Evolutionary conservation across 1,284 basidiomycete species (phyloP).

Genomic region (Apiotrichum mycotoxinovorans): DNA sequence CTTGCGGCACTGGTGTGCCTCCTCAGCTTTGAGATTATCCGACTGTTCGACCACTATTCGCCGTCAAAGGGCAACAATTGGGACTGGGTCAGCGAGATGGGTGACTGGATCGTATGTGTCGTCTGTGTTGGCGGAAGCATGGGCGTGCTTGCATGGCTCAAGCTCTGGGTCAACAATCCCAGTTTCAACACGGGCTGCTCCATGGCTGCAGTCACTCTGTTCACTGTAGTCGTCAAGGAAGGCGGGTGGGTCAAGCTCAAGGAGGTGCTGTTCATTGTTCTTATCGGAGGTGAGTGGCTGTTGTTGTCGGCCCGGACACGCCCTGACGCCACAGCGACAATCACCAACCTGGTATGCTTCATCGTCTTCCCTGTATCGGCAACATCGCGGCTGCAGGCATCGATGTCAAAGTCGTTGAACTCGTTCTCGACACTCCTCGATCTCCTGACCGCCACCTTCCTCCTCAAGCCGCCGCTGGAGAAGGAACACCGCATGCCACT

Average conservation of each 20-base stretch:
- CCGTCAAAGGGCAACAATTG: conserved; percentile 38
- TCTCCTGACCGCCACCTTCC: conserved; percentile 75
- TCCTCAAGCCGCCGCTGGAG: conserved; percentile 59
- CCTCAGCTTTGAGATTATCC: conserved; percentile 73
- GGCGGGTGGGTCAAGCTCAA: conserved; percentile 71
- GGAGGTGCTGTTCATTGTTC: conserved; percentile 71
- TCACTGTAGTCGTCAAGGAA: conserved; percentile 85
- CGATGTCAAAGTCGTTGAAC: conserved; percentile 78
- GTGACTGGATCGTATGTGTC: conserved; percentile 58
- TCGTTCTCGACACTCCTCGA: conserved; percentile 80
- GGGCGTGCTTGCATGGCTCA: conserved; percentile 66
- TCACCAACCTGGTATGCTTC: conserved; percentile 81
- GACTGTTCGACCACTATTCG: conserved; percentile 62
- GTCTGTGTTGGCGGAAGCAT: conserved; percentile 79
- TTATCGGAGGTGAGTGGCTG: conserved; percentile 57
- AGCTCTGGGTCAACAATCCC: conserved; percentile 83
- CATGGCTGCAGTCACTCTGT: conserved; percentile 82
- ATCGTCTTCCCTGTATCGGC: conserved; percentile 79
- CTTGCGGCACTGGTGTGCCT: conserved; percentile 77
- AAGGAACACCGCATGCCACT: conserved; percentile 55
- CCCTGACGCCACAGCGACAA: conserved; percentile 50
- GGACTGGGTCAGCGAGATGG: conserved; percentile 44
- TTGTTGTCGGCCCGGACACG: not conserved
- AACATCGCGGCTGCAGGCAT: conserved; percentile 68
- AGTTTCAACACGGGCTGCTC: conserved; percentile 91